A percentile compares a stretch with the other conserved stretches of the same genome.
phyloP scores from a whole-genome alignment of 495 filamentous ascomycete genomes.

The Tetracladium setigerum region DNA sequence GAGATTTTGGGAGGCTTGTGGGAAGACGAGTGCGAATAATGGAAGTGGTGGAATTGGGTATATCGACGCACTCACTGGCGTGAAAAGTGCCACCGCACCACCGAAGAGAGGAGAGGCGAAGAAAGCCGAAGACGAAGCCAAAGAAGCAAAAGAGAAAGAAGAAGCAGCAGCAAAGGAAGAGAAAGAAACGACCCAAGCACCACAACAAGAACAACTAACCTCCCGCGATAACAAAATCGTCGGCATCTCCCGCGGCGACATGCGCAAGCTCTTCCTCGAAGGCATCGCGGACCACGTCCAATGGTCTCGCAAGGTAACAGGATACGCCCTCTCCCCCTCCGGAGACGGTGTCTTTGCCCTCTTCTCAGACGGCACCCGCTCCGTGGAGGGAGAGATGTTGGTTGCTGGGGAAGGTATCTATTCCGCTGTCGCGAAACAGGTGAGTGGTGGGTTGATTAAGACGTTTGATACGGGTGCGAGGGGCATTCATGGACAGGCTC shows the following conservation, averaged over 20 bases:
- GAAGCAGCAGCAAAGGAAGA: not conserved
- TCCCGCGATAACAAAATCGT: conserved; percentile 43
- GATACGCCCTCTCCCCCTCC: conserved; percentile 35
- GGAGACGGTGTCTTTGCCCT: conserved; percentile 42
- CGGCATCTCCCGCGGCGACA: conserved; percentile 43
- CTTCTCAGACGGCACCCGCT: conserved; percentile 43
- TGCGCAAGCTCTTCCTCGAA: conserved; percentile 37
- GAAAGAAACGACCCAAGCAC: not conserved
- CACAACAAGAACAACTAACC: conserved; percentile 15
- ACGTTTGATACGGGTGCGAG: conserved; percentile 46
- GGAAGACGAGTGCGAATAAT: conserved; percentile 30
- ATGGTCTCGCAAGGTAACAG: conserved; percentile 38
- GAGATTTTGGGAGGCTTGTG: conserved; percentile 45
- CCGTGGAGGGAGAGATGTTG: conserved; percentile 39
- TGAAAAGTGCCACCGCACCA: conserved; percentile 14
- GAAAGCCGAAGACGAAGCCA: not conserved
- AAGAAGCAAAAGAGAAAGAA: not conserved
- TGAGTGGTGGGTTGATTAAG: conserved; percentile 40
- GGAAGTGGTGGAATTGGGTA: conserved; percentile 26
- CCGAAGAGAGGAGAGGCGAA: not conserved
- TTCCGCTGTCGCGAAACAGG: conserved; percentile 40
- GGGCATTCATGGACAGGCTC: conserved; percentile 48
- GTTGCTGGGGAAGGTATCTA: conserved; percentile 46
- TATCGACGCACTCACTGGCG: conserved; percentile 39
- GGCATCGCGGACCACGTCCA: conserved; percentile 38